Base-by-base conservation (phyloP, 2,329 filamentous ascomycete species). In the Ophiostoma tasmaniense region DNA sequence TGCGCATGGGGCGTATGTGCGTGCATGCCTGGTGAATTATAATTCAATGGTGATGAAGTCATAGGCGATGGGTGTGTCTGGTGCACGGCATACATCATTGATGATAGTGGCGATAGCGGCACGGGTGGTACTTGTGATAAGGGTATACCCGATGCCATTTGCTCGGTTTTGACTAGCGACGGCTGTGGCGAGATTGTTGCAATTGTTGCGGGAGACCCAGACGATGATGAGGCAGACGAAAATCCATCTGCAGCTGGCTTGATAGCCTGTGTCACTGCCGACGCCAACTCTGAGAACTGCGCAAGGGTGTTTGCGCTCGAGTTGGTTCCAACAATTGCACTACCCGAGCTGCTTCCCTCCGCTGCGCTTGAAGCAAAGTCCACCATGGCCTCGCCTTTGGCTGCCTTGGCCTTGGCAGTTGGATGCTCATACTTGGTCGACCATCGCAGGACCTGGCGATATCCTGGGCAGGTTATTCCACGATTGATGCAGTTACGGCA, bases 401-500 rank as follows among this genome's bases (percentile, higher is more conserved):
- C 30, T 20, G 66, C 52, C n/a, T n/a, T 37, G 17, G 55, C 30
- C 30, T 50, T 66, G 10, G 61, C 42, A 5, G 28, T 50, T 2
- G 70, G 64, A 39, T 70, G 52, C 73, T 80, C 79, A 68, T 81
- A 78, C 62, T 80, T 81, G 71, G 79, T 80, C 0, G 79, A 80
- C 79, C 79, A 81, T 50, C 77, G 78, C 62, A 80, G 75, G 25
- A 76, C 76, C 28, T 76, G 74, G 14, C 72, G 72, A 67, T 77
- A 77, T 0, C 76, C 76, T 14, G 74, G 74, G 45, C 76, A 77
- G 28, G 72, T 71, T 28, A 76, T 73, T 8, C 73, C 74, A n/a
- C 74, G 73, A 22, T 73, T 74, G n/a, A 73, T 33, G 71, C 76
- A 77, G 69, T 74, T 75, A 22, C 70, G 73, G 61, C 76, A 77